A percentile compares a stretch with the other conserved stretches of the same genome.
These are phyloP conservation scores for Knoxia roxburghii DNA, from an alignment of 257 asterid genomes.

Conservation along the genomic window DNA sequence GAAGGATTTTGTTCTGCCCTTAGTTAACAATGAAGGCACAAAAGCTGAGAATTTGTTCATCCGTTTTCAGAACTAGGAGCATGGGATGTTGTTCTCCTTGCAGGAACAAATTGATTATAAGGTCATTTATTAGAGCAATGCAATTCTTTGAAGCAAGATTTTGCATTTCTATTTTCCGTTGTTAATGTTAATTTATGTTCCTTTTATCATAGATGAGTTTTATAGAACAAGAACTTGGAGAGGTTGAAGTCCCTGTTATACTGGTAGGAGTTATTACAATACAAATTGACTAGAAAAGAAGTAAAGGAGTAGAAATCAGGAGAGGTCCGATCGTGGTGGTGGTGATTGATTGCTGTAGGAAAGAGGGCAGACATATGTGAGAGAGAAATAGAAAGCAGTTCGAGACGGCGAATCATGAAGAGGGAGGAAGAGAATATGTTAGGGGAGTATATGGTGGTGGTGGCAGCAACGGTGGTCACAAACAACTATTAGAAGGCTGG, in stretches of 20 bases:
- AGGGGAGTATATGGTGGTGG: too few species aligned
- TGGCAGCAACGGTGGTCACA: too few species aligned
- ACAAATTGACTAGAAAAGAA: too few species aligned
- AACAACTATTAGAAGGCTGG: too few species aligned
- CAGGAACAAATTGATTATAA: slow-evolving; percentile 86
- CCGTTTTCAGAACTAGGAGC: slow-evolving; percentile 65
- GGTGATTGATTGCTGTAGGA: too few species aligned
- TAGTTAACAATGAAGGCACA: not conserved
- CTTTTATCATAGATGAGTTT: slow-evolving; percentile 50
- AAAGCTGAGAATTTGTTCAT: slow-evolving; percentile 10
- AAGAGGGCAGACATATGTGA: too few species aligned
- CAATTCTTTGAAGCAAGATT: slow-evolving; percentile 3
- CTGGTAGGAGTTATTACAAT: slow-evolving; percentile 59
- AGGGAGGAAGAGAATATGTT: too few species aligned
- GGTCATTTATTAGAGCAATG: slow-evolving; percentile 41
- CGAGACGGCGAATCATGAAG: too few species aligned
- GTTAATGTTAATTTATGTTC: slow-evolving; percentile 5
- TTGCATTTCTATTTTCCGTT: not conserved
- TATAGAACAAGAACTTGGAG: slow-evolving; percentile 61
- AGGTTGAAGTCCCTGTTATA: slow-evolving; percentile 52
- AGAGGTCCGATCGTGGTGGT: too few species aligned
- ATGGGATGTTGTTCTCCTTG: slow-evolving; percentile 71
- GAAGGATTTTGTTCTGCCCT: not conserved
- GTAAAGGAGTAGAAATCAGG: too few species aligned
- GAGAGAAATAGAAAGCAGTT: too few species aligned